Percentiles rank a stretch among this genome's conserved stretches.
Evolutionary conservation across 805 yeast genomes (phyloP).

Genomic region (Sugiyamaella marilandica): DNA sequence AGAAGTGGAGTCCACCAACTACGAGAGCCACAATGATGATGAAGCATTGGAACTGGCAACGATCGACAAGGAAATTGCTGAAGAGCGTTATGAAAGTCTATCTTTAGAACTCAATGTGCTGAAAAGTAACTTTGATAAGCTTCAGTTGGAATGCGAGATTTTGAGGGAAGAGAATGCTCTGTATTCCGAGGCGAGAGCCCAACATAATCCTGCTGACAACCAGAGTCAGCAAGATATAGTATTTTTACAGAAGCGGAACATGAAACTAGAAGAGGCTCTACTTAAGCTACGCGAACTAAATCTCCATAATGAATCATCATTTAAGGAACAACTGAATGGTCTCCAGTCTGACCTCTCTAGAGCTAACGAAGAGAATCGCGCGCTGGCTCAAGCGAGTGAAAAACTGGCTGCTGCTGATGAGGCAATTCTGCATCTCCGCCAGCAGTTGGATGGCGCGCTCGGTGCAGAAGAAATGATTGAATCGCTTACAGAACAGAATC

Average conservation of each 20-base stretch:
- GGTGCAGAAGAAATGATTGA: constrained; percentile 37
- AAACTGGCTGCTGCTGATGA: constrained; percentile 17
- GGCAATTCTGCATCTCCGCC: constrained; percentile 21
- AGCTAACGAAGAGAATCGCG: constrained; percentile 14
- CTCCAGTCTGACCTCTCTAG: constrained; percentile 19
- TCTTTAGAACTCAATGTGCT: constrained; percentile 23
- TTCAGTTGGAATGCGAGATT: constrained; percentile 26
- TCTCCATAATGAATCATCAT: constrained; percentile 20
- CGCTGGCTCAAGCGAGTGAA: constrained; percentile 7
- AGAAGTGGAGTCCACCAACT: constrained; percentile 19
- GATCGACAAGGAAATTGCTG: constrained; percentile 36
- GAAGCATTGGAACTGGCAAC: constrained; percentile 32
- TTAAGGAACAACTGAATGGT: constrained; percentile 17
- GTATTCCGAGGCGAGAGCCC: constrained; percentile 1
- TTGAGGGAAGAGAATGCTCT: constrained; percentile 25
- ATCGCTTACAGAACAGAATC: constrained; percentile 36
- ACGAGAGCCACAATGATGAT: constrained; percentile 19
- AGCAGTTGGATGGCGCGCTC: constrained; percentile 31
- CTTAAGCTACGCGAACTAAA: constrained; percentile 32
- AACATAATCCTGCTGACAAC: background rate
- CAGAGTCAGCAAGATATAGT: background rate
- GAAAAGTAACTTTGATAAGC: constrained; percentile 19
- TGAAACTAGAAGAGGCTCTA: constrained; percentile 42
- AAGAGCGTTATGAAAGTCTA: constrained; percentile 29
- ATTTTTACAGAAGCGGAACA: constrained; percentile 32